Conservation (phyloP, 2,329 filamentous ascomycete species). For the Dactylellina parvicollis region DNA sequence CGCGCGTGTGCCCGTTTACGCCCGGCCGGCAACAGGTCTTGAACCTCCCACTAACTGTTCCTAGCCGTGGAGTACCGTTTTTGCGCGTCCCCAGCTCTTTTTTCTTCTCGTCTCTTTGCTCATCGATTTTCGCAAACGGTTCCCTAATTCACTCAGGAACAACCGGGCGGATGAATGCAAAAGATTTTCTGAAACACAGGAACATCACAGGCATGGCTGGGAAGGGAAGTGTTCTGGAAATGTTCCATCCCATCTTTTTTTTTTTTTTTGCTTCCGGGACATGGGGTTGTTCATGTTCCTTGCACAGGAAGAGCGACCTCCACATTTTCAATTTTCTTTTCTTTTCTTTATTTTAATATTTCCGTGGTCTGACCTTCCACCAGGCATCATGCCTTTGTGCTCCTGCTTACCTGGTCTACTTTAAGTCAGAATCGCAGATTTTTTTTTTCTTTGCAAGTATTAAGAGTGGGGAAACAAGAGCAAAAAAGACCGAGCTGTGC, state of each 20-base stretch:
- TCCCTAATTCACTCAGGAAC: slow-evolving; percentile 54
- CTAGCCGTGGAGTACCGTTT: slow-evolving; percentile 36
- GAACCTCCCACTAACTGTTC: slow-evolving; percentile 34
- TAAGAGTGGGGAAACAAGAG: slow-evolving; percentile 15
- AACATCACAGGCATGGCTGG: slow-evolving; percentile 24
- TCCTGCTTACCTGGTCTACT: slow-evolving; percentile 38
- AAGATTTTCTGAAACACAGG: slow-evolving; percentile 47
- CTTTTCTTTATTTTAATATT: background rate
- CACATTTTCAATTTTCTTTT: slow-evolving; percentile 4
- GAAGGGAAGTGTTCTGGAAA: slow-evolving; percentile 54
- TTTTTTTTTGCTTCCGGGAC: slow-evolving; percentile 15
- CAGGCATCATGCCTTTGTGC: slow-evolving; percentile 25
- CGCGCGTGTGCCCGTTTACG: slow-evolving; percentile 33
- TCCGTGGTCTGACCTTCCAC: slow-evolving; percentile 44
- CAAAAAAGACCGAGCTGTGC: slow-evolving; percentile 7
- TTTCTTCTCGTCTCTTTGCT: background rate
- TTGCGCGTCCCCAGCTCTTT: background rate
- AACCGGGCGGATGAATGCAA: slow-evolving; percentile 51
- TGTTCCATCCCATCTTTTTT: slow-evolving; percentile 54
- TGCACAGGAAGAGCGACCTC: slow-evolving; percentile 8
- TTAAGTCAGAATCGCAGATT: slow-evolving; percentile 14
- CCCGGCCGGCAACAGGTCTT: slow-evolving; percentile 30
- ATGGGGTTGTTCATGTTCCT: slow-evolving; percentile 32
- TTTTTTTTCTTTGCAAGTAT: background rate
- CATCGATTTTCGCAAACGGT: slow-evolving; percentile 51